Evolutionary conservation across 768 basidiomycete species (phyloP).

Genomic region (Suillus subaureus): DNA sequence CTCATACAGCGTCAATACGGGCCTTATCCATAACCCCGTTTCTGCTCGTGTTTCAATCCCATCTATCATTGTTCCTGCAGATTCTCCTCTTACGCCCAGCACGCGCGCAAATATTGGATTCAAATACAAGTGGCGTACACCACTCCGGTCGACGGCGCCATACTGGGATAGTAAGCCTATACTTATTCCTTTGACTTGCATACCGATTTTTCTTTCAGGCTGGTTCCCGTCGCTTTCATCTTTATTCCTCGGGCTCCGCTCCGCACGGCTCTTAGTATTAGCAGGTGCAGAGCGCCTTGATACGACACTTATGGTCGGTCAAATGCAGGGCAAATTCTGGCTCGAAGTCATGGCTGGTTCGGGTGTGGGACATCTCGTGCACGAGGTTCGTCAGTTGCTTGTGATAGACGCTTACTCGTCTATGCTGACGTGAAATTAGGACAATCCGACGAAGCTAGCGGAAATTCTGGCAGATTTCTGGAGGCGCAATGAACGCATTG

Average conservation of each 20-base stretch:
- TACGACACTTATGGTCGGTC: slow-evolving; percentile 91
- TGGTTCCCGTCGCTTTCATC: slow-evolving; percentile 88
- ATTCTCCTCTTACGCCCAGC: slow-evolving; percentile 35
- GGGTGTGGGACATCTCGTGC: slow-evolving; percentile 90
- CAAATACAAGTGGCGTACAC: slow-evolving; percentile 77
- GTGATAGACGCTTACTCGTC: not conserved
- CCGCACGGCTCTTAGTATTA: slow-evolving; percentile 85
- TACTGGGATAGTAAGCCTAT: slow-evolving; percentile 79
- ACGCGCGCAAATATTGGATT: slow-evolving; percentile 27
- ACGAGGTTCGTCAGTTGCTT: slow-evolving; percentile 64
- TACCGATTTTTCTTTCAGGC: slow-evolving; percentile 45
- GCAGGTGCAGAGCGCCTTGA: slow-evolving; percentile 95
- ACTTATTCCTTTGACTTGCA: not conserved
- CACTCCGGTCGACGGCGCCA: slow-evolving; percentile 79
- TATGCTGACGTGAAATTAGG: slow-evolving; percentile 47
- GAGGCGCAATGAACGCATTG: slow-evolving; percentile 79
- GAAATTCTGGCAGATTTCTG: slow-evolving; percentile 87
- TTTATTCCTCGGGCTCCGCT: slow-evolving; percentile 75
- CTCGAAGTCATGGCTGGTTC: slow-evolving; percentile 70
- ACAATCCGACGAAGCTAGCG: slow-evolving; percentile 81
- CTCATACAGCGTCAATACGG: slow-evolving; percentile 65
- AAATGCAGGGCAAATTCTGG: slow-evolving; percentile 98
- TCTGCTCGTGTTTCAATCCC: slow-evolving; percentile 94
- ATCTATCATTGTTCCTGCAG: slow-evolving; percentile 59
- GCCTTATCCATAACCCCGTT: slow-evolving; percentile 75